Base-by-base conservation (phyloP, 495 filamentous ascomycete species). In the Clohesyomyces aquaticus region DNA sequence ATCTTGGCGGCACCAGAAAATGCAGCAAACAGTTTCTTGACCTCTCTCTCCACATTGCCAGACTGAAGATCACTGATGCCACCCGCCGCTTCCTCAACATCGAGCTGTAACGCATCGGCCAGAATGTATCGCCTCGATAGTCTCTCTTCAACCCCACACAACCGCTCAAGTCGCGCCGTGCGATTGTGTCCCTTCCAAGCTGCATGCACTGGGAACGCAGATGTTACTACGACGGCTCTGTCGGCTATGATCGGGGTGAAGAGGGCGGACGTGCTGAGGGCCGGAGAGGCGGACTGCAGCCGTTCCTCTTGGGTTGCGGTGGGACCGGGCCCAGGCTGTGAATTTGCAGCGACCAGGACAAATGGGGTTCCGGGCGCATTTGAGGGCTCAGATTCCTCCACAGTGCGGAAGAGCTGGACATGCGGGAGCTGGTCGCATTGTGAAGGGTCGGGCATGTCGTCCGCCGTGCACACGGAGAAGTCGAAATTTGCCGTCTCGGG, bases 291-390 rank as follows among this genome's bases (percentile, higher is more conserved):
- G n/a, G 54, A 41, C 45, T 68, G 66, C n/a, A 68, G 54, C 9
- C 60, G 66, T 32, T 68, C 66, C 46, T 68, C 55, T 41, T 68
- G 66, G 12, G 66, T 65, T 1, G 38, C 66, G 4, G 66, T 64
- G 11, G 66, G 29, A 11, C 66, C 66, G 16, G 61, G 66, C 3
- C 65, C 65, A 19, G 65, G 65, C 35, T 68, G 52, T 22, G 65
- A 52, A 27, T 68, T 43, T 27, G 65, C 52, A 3, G 65, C 65
- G 1, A 68, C 65, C n/a, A 68, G 49, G 25, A 63, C 59, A 47
- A 68, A 68, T 23, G 59, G 46, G 9, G 54, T 6, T 10, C 25
- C 48, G 16, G n/a, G 10, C 4, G 53, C 29, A 2, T 16, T 16
- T 4, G 65, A 68, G 8, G 59, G 59, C 28, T 63, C 65, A 16